Evolutionary conservation across 176 grass and related monocot genomes (phyloP).

Genomic region (Puya raimondii): DNA sequence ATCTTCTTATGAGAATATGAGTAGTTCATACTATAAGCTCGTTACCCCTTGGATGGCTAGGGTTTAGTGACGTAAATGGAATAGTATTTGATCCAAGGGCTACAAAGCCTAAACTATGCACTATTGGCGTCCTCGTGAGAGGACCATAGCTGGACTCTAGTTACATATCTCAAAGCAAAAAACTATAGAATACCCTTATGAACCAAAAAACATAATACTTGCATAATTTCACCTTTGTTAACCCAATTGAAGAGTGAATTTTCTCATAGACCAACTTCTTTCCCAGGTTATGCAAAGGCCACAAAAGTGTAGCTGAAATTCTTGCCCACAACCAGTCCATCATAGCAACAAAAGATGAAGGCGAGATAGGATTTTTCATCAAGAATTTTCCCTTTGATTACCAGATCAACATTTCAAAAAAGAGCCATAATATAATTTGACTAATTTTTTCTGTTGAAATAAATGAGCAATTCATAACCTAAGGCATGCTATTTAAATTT

Average conservation of each 20-base stretch:
- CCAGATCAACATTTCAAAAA: conserved; percentile 14
- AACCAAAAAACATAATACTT: too few relatives aligned
- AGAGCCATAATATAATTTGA: neutral
- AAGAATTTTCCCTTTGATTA: conserved; percentile 51
- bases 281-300: conserved; percentile 88
- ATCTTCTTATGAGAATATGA: too few relatives aligned
- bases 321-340: conserved; percentile 60
- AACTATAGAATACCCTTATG: too few relatives aligned
- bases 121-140: too few relatives aligned
- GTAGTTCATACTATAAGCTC: too few relatives aligned
- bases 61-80: too few relatives aligned
- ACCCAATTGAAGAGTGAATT: conserved; percentile 76
- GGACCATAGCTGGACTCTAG: too few relatives aligned
- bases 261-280: conserved; percentile 69
- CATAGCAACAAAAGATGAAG: conserved; percentile 34
- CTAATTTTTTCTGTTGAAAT: neutral
- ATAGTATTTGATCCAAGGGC: too few relatives aligned
- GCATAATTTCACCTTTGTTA: conserved; percentile 60
- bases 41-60: too few relatives aligned
- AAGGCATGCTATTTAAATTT: neutral
- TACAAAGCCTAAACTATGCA: too few relatives aligned
- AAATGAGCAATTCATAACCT: too few relatives aligned
- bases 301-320: conserved; percentile 50
- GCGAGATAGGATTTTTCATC: conserved; percentile 35
- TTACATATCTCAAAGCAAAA: neutral